phyloP scores from a whole-genome alignment of 139 green algal species.

The Chlorella ohadii region DNA sequence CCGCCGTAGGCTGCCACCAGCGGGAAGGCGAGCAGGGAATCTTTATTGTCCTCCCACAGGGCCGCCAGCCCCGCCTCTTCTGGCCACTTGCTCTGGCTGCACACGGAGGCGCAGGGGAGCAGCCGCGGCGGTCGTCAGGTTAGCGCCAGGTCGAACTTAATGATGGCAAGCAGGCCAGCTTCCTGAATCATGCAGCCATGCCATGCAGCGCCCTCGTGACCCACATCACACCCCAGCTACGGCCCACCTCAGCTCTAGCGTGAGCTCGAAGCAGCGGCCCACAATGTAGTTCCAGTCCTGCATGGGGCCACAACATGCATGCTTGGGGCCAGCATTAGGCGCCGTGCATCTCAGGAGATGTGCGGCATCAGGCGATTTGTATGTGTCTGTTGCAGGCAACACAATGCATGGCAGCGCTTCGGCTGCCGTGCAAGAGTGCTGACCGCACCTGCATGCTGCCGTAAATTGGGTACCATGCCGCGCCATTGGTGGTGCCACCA shows the following conservation, averaged over 20 bases:
- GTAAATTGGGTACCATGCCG: constrained; percentile 93
- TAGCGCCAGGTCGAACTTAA: too few relatives aligned
- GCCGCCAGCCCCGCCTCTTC: constrained; percentile 45
- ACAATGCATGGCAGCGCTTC: too few relatives aligned
- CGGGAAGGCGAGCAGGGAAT: constrained; percentile 68
- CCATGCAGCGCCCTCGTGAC: too few relatives aligned
- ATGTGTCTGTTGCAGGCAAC: not conserved
- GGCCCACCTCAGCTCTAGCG: constrained; percentile 82
- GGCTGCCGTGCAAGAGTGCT: too few relatives aligned
- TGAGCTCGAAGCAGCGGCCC: constrained; percentile 82
- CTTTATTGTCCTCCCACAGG: constrained; percentile 77
- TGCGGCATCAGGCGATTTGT: not conserved
- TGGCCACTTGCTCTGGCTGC: constrained; percentile 78
- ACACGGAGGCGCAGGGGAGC: too few relatives aligned
- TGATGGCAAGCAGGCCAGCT: too few relatives aligned
- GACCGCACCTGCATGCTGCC: constrained; percentile 83
- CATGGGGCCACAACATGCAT: not conserved
- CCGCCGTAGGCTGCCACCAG: constrained; percentile 60
- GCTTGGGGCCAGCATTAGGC: too few relatives aligned
- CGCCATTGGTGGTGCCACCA: constrained; percentile 90
- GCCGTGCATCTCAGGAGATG: too few relatives aligned
- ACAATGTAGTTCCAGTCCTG: constrained; percentile 92
- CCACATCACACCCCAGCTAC: too few relatives aligned
- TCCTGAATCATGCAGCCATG: too few relatives aligned
- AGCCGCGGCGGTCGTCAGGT: too few relatives aligned